These are phyloP conservation scores for Aquilaria malaccensis DNA, from an alignment of 345 rosid genomes.

Conservation along the genomic window DNA sequence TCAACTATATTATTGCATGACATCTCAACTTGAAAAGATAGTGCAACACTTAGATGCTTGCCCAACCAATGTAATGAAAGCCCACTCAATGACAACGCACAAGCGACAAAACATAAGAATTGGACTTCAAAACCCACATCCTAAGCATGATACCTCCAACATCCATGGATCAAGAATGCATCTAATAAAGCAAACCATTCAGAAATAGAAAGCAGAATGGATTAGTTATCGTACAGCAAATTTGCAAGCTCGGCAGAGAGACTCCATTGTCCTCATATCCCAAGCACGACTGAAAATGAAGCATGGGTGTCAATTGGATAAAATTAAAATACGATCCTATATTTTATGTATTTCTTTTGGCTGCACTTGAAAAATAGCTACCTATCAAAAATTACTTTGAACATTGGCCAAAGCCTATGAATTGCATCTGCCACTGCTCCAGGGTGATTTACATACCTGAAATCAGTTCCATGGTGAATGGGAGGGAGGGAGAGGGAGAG, in stretches of 20 bases:
- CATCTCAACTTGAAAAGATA: no score
- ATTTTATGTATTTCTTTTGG: neutral
- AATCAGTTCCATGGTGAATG: slow-evolving; percentile 15
- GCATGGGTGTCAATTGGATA: slow-evolving; percentile 1
- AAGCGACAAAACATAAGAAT: no score
- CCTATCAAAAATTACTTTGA: slow-evolving; percentile 87
- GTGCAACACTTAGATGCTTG: no score
- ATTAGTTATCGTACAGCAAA: slow-evolving; percentile 67
- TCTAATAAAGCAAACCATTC: no score
- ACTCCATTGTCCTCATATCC: slow-evolving; percentile 99
- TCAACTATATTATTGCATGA: no score
- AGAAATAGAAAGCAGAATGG: no score
- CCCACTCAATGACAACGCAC: no score
- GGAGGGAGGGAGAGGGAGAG: neutral
- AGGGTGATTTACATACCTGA: slow-evolving; percentile 90
- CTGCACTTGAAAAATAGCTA: slow-evolving; percentile 32
- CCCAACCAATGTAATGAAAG: no score
- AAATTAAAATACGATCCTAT: no score
- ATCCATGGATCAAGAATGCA: no score
- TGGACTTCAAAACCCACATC: no score
- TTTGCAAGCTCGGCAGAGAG: slow-evolving; percentile 99
- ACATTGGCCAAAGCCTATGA: slow-evolving; percentile 88
- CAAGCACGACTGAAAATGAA: slow-evolving; percentile 84
- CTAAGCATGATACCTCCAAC: no score
- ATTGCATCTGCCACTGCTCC: slow-evolving; percentile 95